Evolutionary conservation across 1,284 basidiomycete species (phyloP).

Genomic region (Sutorius eximius): DNA sequence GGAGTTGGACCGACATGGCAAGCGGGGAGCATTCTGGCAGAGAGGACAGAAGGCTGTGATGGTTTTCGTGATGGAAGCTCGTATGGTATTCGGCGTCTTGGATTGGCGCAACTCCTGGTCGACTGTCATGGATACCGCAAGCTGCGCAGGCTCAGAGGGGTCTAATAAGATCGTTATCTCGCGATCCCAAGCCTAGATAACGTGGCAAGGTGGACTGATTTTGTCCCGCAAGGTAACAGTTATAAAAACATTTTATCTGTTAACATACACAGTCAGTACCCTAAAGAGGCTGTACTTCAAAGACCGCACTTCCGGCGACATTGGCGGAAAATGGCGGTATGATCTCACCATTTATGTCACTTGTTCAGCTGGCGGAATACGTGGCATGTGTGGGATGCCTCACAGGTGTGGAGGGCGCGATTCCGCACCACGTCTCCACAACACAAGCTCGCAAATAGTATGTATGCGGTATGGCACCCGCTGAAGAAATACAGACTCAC

Average conservation of each 20-base stretch:
- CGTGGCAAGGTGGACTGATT: neutral
- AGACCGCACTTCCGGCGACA: neutral
- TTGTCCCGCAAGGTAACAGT: neutral
- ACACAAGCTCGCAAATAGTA: too few species aligned
- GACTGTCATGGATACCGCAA: too few species aligned
- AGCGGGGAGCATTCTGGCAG: too few species aligned
- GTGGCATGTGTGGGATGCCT: too few species aligned
- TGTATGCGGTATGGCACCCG: neutral
- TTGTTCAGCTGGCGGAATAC: neutral
- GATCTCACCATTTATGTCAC: slow-evolving; percentile 6
- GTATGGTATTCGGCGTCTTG: too few species aligned
- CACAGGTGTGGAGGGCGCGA: neutral
- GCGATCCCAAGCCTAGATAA: neutral
- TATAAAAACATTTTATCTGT: neutral
- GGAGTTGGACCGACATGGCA: too few species aligned
- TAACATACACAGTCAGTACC: neutral
- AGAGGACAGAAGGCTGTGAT: too few species aligned
- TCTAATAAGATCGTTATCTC: too few species aligned
- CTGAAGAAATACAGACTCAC: neutral
- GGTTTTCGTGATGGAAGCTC: too few species aligned
- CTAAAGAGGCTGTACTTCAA: neutral
- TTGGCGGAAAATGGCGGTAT: neutral
- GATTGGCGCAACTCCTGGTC: too few species aligned
- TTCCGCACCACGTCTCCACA: neutral
- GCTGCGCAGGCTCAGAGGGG: too few species aligned